phyloP scores from a whole-genome alignment of 2,329 filamentous ascomycete genomes.

The Diaporthe longicolla region DNA sequence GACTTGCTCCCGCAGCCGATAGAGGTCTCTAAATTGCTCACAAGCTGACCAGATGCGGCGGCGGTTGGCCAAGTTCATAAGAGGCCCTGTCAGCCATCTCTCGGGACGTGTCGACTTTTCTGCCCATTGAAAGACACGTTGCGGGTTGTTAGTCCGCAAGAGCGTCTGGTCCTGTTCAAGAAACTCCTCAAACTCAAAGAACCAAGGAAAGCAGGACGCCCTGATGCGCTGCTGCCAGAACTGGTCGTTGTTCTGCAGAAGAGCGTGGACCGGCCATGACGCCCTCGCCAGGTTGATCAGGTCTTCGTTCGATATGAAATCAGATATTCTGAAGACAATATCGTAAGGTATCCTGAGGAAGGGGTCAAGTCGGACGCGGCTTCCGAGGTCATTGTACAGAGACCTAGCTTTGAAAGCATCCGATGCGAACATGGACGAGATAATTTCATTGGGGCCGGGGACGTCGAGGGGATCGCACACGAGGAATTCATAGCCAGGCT shows the following conservation, averaged over 20 bases:
- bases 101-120: not conserved
- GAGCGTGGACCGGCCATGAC: slow-evolving; percentile 22
- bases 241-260: slow-evolving; percentile 10
- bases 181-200: slow-evolving; percentile 21
- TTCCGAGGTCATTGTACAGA: not conserved
- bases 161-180: slow-evolving; percentile 7
- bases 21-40: not conserved
- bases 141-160: not conserved
- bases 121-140: slow-evolving; percentile 11
- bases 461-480: slow-evolving; percentile 2
- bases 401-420: not conserved
- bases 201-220: slow-evolving; percentile 12
- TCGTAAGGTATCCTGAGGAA: slow-evolving; percentile 24
- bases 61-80: slow-evolving; percentile 8
- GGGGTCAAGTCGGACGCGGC: slow-evolving; percentile 3
- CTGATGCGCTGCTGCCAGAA: slow-evolving; percentile 23
- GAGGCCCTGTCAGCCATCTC: slow-evolving; percentile 12
- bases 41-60: slow-evolving; percentile 30
- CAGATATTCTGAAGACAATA: not conserved
- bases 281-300: slow-evolving; percentile 16
- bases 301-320: not conserved
- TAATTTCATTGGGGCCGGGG: not conserved
- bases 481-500: slow-evolving; percentile 18
- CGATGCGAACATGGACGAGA: slow-evolving; percentile 6
- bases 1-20: not conserved